Conservation (phyloP, 2,329 filamentous ascomycete species). For the Scedosporium aurantiacum region DNA sequence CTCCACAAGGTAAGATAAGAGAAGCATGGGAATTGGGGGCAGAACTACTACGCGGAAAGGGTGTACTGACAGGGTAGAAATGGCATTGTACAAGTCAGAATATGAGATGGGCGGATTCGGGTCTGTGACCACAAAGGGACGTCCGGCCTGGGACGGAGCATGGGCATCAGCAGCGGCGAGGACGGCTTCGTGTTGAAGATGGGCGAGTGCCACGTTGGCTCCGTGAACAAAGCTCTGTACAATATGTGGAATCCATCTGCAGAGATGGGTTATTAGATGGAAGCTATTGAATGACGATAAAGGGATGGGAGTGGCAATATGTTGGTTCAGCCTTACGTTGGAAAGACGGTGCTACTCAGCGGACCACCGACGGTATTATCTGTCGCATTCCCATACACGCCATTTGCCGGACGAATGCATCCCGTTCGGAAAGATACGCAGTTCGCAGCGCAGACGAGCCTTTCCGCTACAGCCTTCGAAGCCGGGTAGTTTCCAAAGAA, state of each 20-base stretch:
- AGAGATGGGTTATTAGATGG: background rate
- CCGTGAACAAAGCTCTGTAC: slow-evolving; percentile 37
- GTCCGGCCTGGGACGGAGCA: slow-evolving; percentile 22
- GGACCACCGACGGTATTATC: slow-evolving; percentile 29
- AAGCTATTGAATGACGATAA: background rate
- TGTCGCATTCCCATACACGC: slow-evolving; percentile 36
- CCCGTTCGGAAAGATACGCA: slow-evolving; percentile 34
- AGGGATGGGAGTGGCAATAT: background rate
- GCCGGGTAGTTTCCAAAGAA: slow-evolving; percentile 40
- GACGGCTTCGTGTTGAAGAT: slow-evolving; percentile 38
- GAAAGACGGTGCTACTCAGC: slow-evolving; percentile 18
- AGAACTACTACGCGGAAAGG: slow-evolving; percentile 17
- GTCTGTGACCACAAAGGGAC: slow-evolving; percentile 37
- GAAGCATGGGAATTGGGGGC: slow-evolving; percentile 20
- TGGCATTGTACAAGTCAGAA: slow-evolving; percentile 24
- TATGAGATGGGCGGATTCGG: slow-evolving; percentile 29
- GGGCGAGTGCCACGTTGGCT: slow-evolving; percentile 39
- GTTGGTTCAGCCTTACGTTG: background rate
- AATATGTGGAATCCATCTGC: slow-evolving; percentile 24
- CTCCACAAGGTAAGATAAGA: slow-evolving; percentile 26
- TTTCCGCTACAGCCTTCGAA: slow-evolving; percentile 37
- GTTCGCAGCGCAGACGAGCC: slow-evolving; percentile 33
- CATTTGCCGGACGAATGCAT: slow-evolving; percentile 37
- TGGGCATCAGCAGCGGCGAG: slow-evolving; percentile 22
- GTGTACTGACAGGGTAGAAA: slow-evolving; percentile 18